Evolutionary conservation across 2,329 filamentous ascomycete species (phyloP), one percentile per base, ranked within the genome.

Genomic region (Aphanoascus verrucosus): DNA sequence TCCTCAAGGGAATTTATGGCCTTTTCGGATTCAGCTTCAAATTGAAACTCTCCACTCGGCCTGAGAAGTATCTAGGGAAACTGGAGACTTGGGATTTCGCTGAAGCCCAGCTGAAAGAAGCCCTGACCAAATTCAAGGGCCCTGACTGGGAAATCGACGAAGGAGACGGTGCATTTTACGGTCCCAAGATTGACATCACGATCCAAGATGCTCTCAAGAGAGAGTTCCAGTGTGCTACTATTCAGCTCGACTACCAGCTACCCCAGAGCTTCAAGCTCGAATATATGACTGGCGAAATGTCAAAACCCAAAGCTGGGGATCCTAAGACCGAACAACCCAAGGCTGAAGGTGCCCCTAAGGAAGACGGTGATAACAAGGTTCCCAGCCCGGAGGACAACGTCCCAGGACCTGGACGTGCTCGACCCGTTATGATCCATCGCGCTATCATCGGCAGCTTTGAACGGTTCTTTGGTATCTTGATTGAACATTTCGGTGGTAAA

Each of bases 161-260:
- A 56, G 93, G 91, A 54, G 93, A 98, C 63, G 93, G 93, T 66
- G 93, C 93, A 51, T 98, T 97, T 74, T 98, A 98, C 69, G 93
- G 93, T 1, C 93, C 93, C 49, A 98, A 98, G 80, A 95, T 97
- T 62, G 93, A 98, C 64, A 93, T 98, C 65, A 94, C 88, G 57
- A 90, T 98, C 64, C 84, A 83, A 49, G 91, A 96, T 70, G 88
- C 88, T 44, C 76, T 96, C 60, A 82, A 83, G 70, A 81, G 90
- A 67, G 87, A 90, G 56, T 86, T 83, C 74, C 86, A 94, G 71
- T 94, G 88, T 65, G 88, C 91, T 62, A 97, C 91, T 11, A 94
- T 97, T 61, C 91, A 97, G 73, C 81, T 94, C 52, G 88, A 94
- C 68, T 94, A 94, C 74, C 86, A 95, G 66, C 79, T 87, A 17